Evolutionary conservation across 2,329 filamentous ascomycete genomes (phyloP), one percentile per base, ranked within the genome.

Genomic region (Phialophora expanda): DNA sequence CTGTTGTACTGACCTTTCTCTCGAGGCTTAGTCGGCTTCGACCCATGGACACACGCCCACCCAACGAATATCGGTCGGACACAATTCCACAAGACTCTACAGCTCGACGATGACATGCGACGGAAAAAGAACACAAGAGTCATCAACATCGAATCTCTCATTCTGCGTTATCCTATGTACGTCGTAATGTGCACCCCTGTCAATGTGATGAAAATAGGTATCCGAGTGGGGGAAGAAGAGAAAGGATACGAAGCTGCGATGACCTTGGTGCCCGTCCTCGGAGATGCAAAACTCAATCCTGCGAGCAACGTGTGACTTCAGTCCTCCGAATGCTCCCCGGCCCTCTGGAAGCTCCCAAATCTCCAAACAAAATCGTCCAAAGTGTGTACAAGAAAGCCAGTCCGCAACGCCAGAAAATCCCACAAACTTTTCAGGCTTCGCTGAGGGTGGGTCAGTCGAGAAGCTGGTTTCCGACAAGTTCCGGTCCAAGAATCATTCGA

Each of bases 381-480:
- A 44, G 46, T 59, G 61, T 30, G 46, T 59, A 65, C 54, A 67
- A 60, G 59, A 65, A 63, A 48, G 38, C 38, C 30, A 46, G 57
- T 50, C 24, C 54, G 26, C 20, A 34, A 57, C 61, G 32, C 59
- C 57, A 22, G 46, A 55, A 53, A 60, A 28, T 32, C 62, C 41
- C 24, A 34, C 56, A 60, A 67, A 67, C 63, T 59, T 65, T 66
- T 67, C 59, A 30, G 50, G 28, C 30, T 57, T 56, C 24, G 55
- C n/a, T 54, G 22, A 11, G 28, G 46, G n/a, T 14, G 30, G 12
- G 28, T 41, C 38, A 44, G 46, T 38, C 53, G 26, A 38, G 41
- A 34, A 48, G 32, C 46, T 56, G 46, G 12, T 41, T 62, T 53
- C 62, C 58, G 34, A 65, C 51, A 56, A 46, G 22, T 48, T 59